Evolutionary conservation across 352 stramenopile species (phyloP).

Genomic region (Phytophthora macrochlamydospora): DNA sequence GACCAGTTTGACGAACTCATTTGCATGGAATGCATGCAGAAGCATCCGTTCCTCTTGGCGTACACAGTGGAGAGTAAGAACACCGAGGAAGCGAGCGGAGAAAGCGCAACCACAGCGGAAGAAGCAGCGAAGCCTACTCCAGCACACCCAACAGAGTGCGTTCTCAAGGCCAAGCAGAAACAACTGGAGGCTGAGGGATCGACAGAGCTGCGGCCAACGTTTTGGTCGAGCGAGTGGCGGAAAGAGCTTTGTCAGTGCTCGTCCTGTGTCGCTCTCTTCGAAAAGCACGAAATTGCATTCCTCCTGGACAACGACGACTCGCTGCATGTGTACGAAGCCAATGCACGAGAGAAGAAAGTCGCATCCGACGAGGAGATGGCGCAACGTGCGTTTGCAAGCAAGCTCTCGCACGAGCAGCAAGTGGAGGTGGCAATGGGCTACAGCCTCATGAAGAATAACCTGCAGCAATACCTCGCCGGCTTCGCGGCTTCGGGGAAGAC

Average conservation of each 20-base stretch:
- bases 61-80: slow-evolving; percentile 48
- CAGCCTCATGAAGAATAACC: slow-evolving; percentile 71
- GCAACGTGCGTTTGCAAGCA: slow-evolving; percentile 55
- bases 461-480: slow-evolving; percentile 64
- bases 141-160: slow-evolving; percentile 19
- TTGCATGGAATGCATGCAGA: slow-evolving; percentile 65
- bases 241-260: slow-evolving; percentile 58
- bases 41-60: slow-evolving; percentile 65
- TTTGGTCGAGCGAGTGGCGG: slow-evolving; percentile 72
- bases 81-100: slow-evolving; percentile 9
- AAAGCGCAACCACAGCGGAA: slow-evolving; percentile 5
- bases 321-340: slow-evolving; percentile 69
- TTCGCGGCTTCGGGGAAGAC: slow-evolving; percentile 70
- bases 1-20: slow-evolving; percentile 73
- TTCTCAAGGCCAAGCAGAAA: slow-evolving; percentile 43
- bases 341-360: slow-evolving; percentile 40
- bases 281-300: slow-evolving; percentile 58
- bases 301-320: slow-evolving; percentile 68
- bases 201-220: slow-evolving; percentile 46
- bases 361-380: slow-evolving; percentile 49
- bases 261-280: slow-evolving; percentile 53
- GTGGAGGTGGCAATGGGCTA: slow-evolving; percentile 79
- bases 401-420: slow-evolving; percentile 72
- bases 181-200: slow-evolving; percentile 23
- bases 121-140: slow-evolving; percentile 12